Conservation (phyloP, 1,284 basidiomycete species). For the Austropuccinia psidii region DNA sequence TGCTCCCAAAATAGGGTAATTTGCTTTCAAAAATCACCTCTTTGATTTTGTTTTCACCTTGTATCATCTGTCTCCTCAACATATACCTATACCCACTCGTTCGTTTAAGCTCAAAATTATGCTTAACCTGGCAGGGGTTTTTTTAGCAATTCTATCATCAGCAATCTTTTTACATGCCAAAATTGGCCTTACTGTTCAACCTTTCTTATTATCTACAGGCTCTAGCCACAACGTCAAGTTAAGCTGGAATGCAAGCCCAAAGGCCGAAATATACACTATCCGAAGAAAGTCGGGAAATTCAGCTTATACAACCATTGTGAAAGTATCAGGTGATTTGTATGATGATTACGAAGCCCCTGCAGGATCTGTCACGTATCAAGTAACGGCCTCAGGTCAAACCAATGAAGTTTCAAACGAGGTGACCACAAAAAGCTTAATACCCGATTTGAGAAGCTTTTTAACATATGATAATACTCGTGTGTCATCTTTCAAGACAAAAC, state of each 20-base stretch:
- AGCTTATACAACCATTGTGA: no score
- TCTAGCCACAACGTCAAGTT: neutral
- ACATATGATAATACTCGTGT: neutral
- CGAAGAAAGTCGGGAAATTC: neutral
- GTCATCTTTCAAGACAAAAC: neutral
- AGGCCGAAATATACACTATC: neutral
- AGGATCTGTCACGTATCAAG: neutral
- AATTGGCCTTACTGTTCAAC: neutral
- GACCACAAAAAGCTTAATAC: neutral
- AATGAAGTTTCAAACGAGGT: neutral
- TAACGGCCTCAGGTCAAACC: neutral
- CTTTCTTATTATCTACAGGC: neutral
- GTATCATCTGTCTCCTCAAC: no score
- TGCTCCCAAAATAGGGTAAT: no score
- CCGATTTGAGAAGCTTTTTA: neutral
- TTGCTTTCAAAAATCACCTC: no score
- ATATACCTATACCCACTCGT: no score
- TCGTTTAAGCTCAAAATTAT: no score
- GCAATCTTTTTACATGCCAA: no score
- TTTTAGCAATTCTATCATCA: no score
- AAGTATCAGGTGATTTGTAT: no score
- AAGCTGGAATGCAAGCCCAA: neutral
- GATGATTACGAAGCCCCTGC: conserved; percentile 5
- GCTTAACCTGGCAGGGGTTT: no score
- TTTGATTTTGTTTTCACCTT: no score